A percentile compares a stretch with the other conserved stretches of the same genome.
These are phyloP conservation scores for Amphirosellinia nigrospora DNA, from an alignment of 495 filamentous ascomycete genomes.

Conservation along the genomic window DNA sequence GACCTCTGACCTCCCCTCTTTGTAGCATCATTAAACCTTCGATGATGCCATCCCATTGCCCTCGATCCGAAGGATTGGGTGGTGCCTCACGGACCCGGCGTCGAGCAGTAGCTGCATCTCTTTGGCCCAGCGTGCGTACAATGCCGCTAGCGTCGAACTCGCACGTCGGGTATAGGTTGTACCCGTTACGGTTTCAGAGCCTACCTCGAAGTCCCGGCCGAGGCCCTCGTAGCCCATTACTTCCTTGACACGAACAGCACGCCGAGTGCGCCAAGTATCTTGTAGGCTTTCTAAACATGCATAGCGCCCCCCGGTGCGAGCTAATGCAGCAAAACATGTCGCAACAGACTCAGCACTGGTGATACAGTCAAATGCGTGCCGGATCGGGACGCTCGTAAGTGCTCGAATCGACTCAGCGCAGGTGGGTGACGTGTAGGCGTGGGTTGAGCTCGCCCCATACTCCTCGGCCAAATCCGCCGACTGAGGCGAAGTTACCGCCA, in stretches of 20 bases:
- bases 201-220: constrained; percentile 7
- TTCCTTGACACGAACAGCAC: constrained; percentile 21
- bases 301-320: constrained; percentile 26
- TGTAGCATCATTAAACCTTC: neutral
- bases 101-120: constrained; percentile 11
- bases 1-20: neutral
- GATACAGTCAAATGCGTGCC: constrained; percentile 29
- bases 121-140: neutral
- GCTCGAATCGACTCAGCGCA: neutral
- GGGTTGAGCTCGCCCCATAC: constrained; percentile 17
- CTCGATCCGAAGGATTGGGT: constrained; percentile 5
- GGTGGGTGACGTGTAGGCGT: constrained; percentile 13
- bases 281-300: constrained; percentile 23
- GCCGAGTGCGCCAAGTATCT: constrained; percentile 16
- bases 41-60: constrained; percentile 4
- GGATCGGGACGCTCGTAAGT: constrained; percentile 2
- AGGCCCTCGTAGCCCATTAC: constrained; percentile 29
- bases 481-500: constrained; percentile 24
- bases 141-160: neutral
- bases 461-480: constrained; percentile 15
- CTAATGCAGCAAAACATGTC: constrained; percentile 25
- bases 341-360: constrained; percentile 23
- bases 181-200: neutral
- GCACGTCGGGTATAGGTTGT: neutral
- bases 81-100: neutral